Percentiles rank a stretch among this genome's conserved stretches.
These are phyloP conservation scores for Chalciporus sphaerocephalus DNA, from an alignment of 768 basidiomycete species.

Conservation along the genomic window DNA sequence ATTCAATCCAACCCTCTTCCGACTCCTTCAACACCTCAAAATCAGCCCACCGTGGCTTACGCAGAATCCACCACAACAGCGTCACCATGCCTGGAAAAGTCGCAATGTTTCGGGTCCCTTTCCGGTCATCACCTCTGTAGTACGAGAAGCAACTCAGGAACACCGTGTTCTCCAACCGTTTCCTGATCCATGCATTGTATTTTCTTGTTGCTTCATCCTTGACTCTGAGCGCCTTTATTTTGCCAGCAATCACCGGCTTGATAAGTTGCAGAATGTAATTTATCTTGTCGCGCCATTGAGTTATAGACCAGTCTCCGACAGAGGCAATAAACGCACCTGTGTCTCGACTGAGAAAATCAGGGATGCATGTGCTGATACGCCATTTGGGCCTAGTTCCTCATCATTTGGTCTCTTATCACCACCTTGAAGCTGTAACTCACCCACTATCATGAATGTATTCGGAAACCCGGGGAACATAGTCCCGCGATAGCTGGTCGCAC, in stretches of 20 bases:
- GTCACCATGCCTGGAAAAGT: conserved; percentile 53
- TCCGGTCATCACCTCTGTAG: conserved; percentile 40
- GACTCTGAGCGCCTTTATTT: conserved; percentile 48
- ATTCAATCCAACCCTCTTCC: not conserved
- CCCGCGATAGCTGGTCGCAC: conserved; percentile 51
- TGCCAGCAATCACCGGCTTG: conserved; percentile 46
- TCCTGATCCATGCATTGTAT: conserved; percentile 46
- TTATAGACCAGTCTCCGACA: not conserved
- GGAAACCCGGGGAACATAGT: conserved; percentile 39
- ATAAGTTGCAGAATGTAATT: conserved; percentile 46
- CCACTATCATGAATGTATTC: conserved; percentile 34
- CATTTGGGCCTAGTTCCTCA: conserved; percentile 46
- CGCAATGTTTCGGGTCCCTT: conserved; percentile 20
- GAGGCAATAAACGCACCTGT: not conserved
- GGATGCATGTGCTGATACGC: conserved; percentile 54
- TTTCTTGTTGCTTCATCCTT: conserved; percentile 40
- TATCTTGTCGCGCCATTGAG: conserved; percentile 37
- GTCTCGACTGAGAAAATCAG: conserved; percentile 34
- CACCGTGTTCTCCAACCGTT: conserved; percentile 43
- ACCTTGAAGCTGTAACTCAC: conserved; percentile 27
- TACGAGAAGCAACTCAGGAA: conserved; percentile 48
- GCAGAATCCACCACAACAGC: not conserved
- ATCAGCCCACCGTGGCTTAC: not conserved
- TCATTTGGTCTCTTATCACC: not conserved
- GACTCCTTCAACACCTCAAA: not conserved